Base-by-base conservation (phyloP, 2,329 filamentous ascomycete species). In the Sarocladium oryzae region DNA sequence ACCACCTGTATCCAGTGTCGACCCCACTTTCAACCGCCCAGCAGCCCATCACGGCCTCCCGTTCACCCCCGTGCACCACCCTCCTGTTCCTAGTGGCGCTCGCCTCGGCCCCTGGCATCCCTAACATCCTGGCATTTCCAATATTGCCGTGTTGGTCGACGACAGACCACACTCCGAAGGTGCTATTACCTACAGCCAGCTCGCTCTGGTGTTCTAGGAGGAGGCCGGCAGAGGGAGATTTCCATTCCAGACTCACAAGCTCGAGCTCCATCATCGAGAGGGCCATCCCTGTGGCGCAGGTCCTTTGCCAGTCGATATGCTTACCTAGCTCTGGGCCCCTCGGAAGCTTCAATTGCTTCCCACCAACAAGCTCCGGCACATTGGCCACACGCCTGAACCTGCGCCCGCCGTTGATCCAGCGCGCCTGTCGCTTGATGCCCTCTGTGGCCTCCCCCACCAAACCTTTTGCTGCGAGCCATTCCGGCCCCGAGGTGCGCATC, bases 1-100 rank as follows among this genome's bases (percentile, higher is more conserved):
- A 4, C 40, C 21, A 9, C 16, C 16, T 26, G 3, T 18, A 21
- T 13, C 40, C 20, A 43, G 11, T 11, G 11, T 5, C 53, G n/a
- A n/a, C 53, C 50, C 53, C 51, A 43, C 41, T 41, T 21, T 50
- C 49, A 38, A 49, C 40, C 51, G 43, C 40, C 40, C 51, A 32
- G 41, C 58, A 62, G 57, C 64, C 64, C 61, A 65, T 66, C 63
- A 66, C 54, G 54, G 55, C 38, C 55, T 55, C 55, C 54, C 53
- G 43, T 59, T 32, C 35, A 38, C 56, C 64, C 64, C 57, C 64
- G 64, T 66, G 64, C 61, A 53, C 56, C 51, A 55, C 58, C 54
- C 57, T 58, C 52, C 60, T 57, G 58, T 50, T 53, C 52, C 56
- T 57, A 66, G 61, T 66, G 62, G 62, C 63, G 60, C 61, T 57